Evolutionary conservation across 1,284 basidiomycete genomes (phyloP).

Genomic region (Polyporus tsugae): DNA sequence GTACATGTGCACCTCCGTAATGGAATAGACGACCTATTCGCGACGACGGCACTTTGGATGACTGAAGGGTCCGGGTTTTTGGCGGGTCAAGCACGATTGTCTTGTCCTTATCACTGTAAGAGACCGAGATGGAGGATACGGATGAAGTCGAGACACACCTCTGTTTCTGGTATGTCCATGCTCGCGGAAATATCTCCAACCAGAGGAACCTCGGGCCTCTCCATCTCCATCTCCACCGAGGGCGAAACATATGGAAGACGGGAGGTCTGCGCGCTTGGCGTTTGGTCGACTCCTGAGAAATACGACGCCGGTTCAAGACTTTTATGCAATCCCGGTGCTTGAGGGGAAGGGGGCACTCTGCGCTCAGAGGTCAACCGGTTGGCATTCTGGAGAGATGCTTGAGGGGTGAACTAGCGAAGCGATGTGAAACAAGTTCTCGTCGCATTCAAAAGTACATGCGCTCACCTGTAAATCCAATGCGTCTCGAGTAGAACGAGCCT

Average conservation of each 20-base stretch:
- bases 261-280: too few relatives aligned
- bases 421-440: neutral
- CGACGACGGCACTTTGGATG: slow-evolving; percentile 89
- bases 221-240: neutral
- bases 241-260: neutral
- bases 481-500: neutral
- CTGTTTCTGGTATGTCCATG: slow-evolving; percentile 17
- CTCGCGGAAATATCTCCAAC: slow-evolving; percentile 17
- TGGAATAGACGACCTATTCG: slow-evolving; percentile 89
- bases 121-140: neutral
- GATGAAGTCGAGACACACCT: slow-evolving; percentile 7
- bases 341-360: neutral
- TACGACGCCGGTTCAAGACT: neutral
- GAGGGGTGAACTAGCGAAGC: neutral
- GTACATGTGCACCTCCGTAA: slow-evolving; percentile 77
- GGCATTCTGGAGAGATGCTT: neutral
- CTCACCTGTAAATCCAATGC: neutral
- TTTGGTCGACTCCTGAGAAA: neutral
- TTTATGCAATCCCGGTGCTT: neutral
- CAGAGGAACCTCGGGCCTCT: neutral
- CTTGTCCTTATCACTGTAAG: slow-evolving; percentile 3
- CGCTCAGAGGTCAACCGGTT: neutral
- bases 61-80: slow-evolving; percentile 61
- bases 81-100: slow-evolving; percentile 10
- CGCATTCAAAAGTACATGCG: too few relatives aligned